These are phyloP conservation scores for Phylloporus scabripes DNA, from an alignment of 768 basidiomycete species.

Conservation along the genomic window DNA sequence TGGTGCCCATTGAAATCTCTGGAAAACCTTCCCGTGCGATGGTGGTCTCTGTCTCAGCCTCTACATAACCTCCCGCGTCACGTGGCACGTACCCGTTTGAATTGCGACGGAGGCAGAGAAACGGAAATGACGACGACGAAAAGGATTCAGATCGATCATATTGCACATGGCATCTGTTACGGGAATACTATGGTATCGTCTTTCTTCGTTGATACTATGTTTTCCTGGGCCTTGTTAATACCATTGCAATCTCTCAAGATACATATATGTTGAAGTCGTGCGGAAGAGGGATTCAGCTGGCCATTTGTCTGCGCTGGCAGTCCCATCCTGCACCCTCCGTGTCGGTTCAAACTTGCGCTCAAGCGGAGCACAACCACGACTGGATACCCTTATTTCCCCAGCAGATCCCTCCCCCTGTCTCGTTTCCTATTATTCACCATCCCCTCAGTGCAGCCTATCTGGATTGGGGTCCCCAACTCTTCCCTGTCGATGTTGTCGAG, in stretches of 20 bases:
- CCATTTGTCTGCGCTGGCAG: conserved; percentile 86
- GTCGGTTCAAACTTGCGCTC: conserved; percentile 34
- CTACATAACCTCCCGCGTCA: too few species aligned
- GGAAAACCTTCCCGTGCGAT: too few species aligned
- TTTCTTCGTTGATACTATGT: neutral
- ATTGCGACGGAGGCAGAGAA: conserved; percentile 53
- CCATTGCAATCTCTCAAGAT: conserved; percentile 69
- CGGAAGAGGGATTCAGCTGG: conserved; percentile 75
- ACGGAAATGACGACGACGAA: conserved; percentile 57
- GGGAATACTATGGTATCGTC: conserved; percentile 73
- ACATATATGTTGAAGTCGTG: conserved; percentile 85
- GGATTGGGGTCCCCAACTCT: conserved; percentile 41
- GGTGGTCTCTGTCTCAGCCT: too few species aligned
- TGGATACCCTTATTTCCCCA: conserved; percentile 26
- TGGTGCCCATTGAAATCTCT: too few species aligned
- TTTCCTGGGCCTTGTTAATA: conserved; percentile 60
- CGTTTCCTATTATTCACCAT: conserved; percentile 32
- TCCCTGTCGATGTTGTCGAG: conserved; percentile 17
- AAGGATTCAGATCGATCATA: too few species aligned
- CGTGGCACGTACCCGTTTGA: conserved; percentile 72
- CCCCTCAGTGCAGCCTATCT: conserved; percentile 37
- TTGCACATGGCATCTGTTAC: conserved; percentile 77
- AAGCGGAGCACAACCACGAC: conserved; percentile 24
- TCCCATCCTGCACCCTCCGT: conserved; percentile 44
- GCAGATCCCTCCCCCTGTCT: conserved; percentile 5